A percentile compares a stretch with the other conserved stretches of the same genome.
Conservation (phyloP, 2,329 filamentous ascomycete genomes). For the Pseudocercospora cruenta region DNA sequence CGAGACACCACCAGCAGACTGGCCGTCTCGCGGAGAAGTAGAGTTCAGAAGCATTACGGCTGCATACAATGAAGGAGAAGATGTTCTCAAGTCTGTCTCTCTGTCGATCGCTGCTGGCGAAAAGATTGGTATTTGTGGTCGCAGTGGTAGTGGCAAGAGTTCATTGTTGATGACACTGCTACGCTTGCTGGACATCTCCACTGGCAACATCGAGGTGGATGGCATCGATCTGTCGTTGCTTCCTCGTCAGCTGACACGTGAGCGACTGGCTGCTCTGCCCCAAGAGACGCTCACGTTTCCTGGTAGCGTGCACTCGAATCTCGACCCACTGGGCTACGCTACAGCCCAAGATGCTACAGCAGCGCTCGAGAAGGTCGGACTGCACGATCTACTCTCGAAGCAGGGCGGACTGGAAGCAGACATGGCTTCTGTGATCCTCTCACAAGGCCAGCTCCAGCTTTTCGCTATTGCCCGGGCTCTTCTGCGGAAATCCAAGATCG, state of each 20-base stretch:
- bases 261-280: constrained; percentile 50
- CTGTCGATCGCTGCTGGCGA: constrained; percentile 53
- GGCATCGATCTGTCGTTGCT: constrained; percentile 51
- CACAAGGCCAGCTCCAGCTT: constrained; percentile 56
- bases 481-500: constrained; percentile 45
- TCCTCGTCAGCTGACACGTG: constrained; percentile 51
- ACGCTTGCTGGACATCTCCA: constrained; percentile 51
- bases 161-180: constrained; percentile 55
- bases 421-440: constrained; percentile 41
- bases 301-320: constrained; percentile 53
- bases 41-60: constrained; percentile 67
- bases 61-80: constrained; percentile 33
- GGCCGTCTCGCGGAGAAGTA: constrained; percentile 74
- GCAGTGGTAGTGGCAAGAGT: constrained; percentile 59
- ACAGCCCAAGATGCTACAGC: constrained; percentile 46
- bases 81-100: constrained; percentile 52
- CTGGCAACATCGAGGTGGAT: constrained; percentile 53
- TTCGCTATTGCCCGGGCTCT: constrained; percentile 55
- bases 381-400: constrained; percentile 35
- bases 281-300: constrained; percentile 58
- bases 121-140: constrained; percentile 57
- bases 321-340: constrained; percentile 47
- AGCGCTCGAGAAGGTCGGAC: constrained; percentile 52
- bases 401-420: constrained; percentile 45
- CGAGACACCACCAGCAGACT: constrained; percentile 65